These are phyloP conservation scores for Penicillium paneum DNA, from an alignment of 2,329 filamentous ascomycete species.

Conservation along the genomic window DNA sequence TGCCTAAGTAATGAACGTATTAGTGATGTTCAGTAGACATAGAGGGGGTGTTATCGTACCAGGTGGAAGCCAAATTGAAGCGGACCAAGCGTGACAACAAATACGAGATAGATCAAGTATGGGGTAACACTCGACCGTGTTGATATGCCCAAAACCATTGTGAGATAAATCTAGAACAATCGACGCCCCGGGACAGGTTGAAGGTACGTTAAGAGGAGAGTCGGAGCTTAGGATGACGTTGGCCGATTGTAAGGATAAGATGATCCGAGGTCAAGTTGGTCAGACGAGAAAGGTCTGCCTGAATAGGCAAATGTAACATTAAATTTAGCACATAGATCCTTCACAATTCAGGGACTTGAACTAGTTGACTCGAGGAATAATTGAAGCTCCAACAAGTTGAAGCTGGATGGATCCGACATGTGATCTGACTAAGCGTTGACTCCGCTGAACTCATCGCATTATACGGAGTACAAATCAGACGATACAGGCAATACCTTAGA, in stretches of 20 bases:
- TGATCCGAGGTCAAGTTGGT: not conserved
- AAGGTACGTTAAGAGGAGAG: not conserved
- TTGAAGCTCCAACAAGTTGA: not conserved
- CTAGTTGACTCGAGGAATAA: not conserved
- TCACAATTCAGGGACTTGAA: not conserved
- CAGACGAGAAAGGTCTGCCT: not conserved
- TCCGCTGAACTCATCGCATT: constrained; percentile 4
- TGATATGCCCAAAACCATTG: constrained; percentile 22
- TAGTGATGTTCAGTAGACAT: not conserved
- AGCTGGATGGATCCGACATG: not conserved
- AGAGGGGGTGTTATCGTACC: constrained; percentile 50
- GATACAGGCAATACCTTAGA: not conserved
- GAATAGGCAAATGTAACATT: not conserved
- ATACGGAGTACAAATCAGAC: not conserved
- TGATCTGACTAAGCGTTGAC: constrained; percentile 9
- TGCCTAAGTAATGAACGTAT: constrained; percentile 53
- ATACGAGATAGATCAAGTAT: constrained; percentile 74
- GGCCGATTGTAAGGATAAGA: not conserved
- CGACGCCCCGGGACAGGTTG: not conserved
- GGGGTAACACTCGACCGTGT: constrained; percentile 55
- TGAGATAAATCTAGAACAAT: constrained; percentile 4
- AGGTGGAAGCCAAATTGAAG: constrained; percentile 94
- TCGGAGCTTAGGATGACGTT: not conserved
- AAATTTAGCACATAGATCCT: not conserved
- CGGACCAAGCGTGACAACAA: constrained; percentile 76